Evolutionary conservation across 805 yeast species (phyloP).

Genomic region (Cyberlindnera maclurae): DNA sequence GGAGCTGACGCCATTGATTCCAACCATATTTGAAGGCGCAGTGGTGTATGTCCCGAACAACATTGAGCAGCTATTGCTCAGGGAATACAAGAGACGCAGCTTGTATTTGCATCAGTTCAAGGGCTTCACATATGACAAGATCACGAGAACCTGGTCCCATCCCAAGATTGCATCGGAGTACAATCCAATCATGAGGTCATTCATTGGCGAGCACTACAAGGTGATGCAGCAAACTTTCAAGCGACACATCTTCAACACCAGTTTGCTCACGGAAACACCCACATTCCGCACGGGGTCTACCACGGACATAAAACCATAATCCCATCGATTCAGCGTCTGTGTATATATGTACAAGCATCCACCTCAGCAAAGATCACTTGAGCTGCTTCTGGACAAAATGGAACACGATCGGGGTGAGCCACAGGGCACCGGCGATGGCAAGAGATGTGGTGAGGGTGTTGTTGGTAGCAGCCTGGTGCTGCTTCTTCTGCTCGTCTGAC

Average conservation of each 20-base stretch:
- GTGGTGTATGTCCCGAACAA: conserved; percentile 49
- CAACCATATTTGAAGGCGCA: conserved; percentile 52
- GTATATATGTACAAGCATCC: not conserved
- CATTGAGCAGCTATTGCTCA: conserved; percentile 33
- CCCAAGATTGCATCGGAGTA: conserved; percentile 11
- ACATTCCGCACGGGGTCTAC: conserved; percentile 1
- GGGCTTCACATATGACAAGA: conserved; percentile 33
- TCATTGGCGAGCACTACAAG: conserved; percentile 11
- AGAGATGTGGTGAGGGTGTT: conserved; percentile 56
- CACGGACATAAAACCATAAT: not conserved
- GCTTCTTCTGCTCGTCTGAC: conserved; percentile 59
- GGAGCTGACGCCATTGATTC: conserved; percentile 45
- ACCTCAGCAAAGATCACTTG: conserved; percentile 15
- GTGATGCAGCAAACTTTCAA: conserved; percentile 17
- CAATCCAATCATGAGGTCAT: conserved; percentile 10
- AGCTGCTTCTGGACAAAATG: conserved; percentile 48
- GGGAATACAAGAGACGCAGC: conserved; percentile 39
- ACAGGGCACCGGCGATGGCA: conserved; percentile 56
- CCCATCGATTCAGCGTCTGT: not conserved
- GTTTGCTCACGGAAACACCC: not conserved
- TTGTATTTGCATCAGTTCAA: conserved; percentile 30
- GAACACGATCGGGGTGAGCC: conserved; percentile 45
- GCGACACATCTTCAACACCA: conserved; percentile 12
- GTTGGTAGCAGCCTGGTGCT: conserved; percentile 56
- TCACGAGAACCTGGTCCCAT: conserved; percentile 14